Conservation (phyloP, 495 filamentous ascomycete genomes). For the Xylaria venustula region DNA sequence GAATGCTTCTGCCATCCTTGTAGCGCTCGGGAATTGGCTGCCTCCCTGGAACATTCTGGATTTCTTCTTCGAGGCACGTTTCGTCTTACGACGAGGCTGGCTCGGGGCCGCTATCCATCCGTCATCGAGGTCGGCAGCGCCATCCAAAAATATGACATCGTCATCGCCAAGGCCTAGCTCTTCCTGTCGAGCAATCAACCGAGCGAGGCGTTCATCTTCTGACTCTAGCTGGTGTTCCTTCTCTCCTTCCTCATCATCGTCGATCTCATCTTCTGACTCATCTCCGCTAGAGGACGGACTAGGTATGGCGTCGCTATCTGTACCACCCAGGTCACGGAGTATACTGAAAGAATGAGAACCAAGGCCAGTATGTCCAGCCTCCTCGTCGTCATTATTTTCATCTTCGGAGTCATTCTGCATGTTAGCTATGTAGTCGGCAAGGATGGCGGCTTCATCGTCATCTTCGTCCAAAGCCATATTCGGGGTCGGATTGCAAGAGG, state of each 20-base stretch:
- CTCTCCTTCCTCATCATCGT: constrained; percentile 27
- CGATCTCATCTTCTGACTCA: constrained; percentile 17
- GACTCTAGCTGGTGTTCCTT: constrained; percentile 31
- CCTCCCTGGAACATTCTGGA: constrained; percentile 20
- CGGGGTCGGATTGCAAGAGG: constrained; percentile 1
- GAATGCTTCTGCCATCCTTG: constrained; percentile 68
- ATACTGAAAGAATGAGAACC: constrained; percentile 28
- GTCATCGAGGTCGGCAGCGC: constrained; percentile 13
- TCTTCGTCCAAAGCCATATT: constrained; percentile 24
- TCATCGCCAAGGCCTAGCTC: constrained; percentile 60
- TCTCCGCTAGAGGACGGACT: constrained; percentile 17
- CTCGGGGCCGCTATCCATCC: constrained; percentile 16
- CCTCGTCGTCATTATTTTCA: constrained; percentile 32
- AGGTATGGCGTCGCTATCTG: constrained; percentile 33
- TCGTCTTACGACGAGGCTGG: constrained; percentile 18
- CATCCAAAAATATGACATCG: constrained; percentile 58
- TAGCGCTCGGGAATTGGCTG: constrained; percentile 57
- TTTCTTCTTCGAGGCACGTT: constrained; percentile 22
- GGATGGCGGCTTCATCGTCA: constrained; percentile 50
- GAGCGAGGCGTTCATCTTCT: constrained; percentile 59
- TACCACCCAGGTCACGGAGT: constrained; percentile 49
- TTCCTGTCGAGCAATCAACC: constrained; percentile 63
- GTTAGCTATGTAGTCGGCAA: constrained; percentile 79
- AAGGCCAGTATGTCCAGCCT: constrained; percentile 13
- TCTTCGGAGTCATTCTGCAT: constrained; percentile 39